These are phyloP conservation scores for Haberlea rhodopensis DNA, from an alignment of 257 asterid species.

Conservation along the genomic window DNA sequence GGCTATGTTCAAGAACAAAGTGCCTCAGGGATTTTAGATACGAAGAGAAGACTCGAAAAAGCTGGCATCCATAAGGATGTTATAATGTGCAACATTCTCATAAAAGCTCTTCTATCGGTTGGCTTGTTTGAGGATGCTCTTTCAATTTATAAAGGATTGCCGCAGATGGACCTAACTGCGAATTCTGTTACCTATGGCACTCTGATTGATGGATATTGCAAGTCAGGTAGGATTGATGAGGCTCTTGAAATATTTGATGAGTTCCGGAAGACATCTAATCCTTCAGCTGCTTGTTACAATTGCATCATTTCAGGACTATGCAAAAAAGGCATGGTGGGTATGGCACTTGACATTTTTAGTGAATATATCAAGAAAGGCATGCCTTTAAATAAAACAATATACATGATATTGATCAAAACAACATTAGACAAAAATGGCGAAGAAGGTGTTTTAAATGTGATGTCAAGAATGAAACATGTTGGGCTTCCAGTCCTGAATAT, in stretches of 20 bases:
- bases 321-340: conserved; percentile 48
- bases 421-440: conserved; percentile 38
- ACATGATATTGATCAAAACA: conserved; percentile 46
- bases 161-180: conserved; percentile 45
- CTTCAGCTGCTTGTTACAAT: conserved; percentile 55
- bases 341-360: conserved; percentile 55
- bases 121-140: conserved; percentile 78
- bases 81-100: conserved; percentile 64
- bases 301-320: conserved; percentile 58
- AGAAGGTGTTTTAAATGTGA: conserved; percentile 43
- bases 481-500: conserved; percentile 34
- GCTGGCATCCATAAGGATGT: conserved; percentile 54
- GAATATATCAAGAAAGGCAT: conserved; percentile 45
- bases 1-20: conserved; percentile 66
- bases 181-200: conserved; percentile 51
- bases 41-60: conserved; percentile 49
- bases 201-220: conserved; percentile 69
- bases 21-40: conserved; percentile 53
- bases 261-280: conserved; percentile 38
- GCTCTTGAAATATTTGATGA: conserved; percentile 71
- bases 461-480: conserved; percentile 42
- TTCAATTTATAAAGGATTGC: conserved; percentile 47
- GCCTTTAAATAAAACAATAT: too few relatives aligned
- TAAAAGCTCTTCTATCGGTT: conserved; percentile 67
- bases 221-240: conserved; percentile 58